Percentiles rank a stretch among this genome's conserved stretches.
Conservation (phyloP, 768 basidiomycete species). For the Trametes coccinea region DNA sequence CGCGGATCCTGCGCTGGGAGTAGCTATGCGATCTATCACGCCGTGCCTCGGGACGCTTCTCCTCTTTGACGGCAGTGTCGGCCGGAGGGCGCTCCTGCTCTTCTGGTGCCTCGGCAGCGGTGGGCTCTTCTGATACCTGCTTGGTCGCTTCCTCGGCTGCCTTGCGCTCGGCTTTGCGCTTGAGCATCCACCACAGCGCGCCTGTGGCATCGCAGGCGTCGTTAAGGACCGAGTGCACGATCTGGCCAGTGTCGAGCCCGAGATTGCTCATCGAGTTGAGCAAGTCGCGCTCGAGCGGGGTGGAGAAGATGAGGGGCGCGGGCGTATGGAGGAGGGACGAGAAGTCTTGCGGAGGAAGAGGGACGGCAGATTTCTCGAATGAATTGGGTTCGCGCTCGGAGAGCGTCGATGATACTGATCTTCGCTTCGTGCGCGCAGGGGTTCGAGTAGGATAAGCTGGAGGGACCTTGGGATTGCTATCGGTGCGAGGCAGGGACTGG, state of each 20-base stretch:
- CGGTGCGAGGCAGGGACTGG: conserved; percentile 28
- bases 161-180: conserved; percentile 72
- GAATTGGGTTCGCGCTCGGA: conserved; percentile 54
- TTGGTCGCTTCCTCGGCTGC: conserved; percentile 39
- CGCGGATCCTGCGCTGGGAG: neutral
- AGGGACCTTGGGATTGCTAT: conserved; percentile 39
- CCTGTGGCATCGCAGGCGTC: conserved; percentile 93
- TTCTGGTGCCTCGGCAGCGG: conserved; percentile 5
- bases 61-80: neutral
- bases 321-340: conserved; percentile 61
- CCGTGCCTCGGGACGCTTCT: conserved; percentile 5
- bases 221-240: conserved; percentile 88
- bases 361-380: conserved; percentile 43
- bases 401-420: conserved; percentile 88
- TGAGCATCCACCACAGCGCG: conserved; percentile 96
- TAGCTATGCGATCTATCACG: conserved; percentile 18
- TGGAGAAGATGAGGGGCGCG: conserved; percentile 84
- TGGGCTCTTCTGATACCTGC: conserved; percentile 19
- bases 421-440: conserved; percentile 92
- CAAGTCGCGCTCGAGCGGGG: conserved; percentile 75
- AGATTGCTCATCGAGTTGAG: conserved; percentile 71
- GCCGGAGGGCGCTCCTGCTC: neutral
- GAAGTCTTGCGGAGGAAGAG: conserved; percentile 55
- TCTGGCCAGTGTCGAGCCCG: conserved; percentile 92
- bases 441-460: conserved; percentile 76